Conservation (phyloP, 192 early-diverging fungal genomes). For the Podila epigama region DNA sequence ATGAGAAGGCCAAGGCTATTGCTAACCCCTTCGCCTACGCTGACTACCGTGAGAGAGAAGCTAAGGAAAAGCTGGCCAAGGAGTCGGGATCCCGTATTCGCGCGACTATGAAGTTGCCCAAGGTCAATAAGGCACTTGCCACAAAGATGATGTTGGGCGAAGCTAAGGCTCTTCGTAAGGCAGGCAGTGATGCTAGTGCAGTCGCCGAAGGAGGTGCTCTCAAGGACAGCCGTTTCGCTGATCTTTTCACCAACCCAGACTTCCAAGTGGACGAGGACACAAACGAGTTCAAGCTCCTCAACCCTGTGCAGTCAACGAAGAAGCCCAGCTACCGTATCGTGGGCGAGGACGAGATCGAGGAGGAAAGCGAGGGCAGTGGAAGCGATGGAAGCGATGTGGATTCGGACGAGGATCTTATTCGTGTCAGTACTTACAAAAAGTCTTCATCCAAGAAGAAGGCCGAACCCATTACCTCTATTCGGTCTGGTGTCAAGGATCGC, state of each 20-base stretch:
- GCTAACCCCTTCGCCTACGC: constrained; percentile 97
- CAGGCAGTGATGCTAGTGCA: constrained; percentile 24
- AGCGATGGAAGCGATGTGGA: constrained; percentile 51
- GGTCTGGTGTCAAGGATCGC: constrained; percentile 49
- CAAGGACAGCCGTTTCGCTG: constrained; percentile 86
- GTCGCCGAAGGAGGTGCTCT: constrained; percentile 62
- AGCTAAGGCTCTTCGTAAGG: constrained; percentile 52
- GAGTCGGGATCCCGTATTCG: constrained; percentile 88
- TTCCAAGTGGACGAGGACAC: constrained; percentile 88
- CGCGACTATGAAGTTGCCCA: constrained; percentile 85
- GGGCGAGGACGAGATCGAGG: constrained; percentile 44
- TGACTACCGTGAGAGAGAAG: constrained; percentile 81
- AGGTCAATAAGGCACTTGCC: constrained; percentile 92
- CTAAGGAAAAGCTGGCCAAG: constrained; percentile 85
- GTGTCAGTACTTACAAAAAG: constrained; percentile 23
- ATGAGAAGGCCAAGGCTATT: constrained; percentile 95
- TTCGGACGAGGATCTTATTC: constrained; percentile 48
- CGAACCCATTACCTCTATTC: constrained; percentile 45
- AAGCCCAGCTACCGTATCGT: constrained; percentile 50
- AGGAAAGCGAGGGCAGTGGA: constrained; percentile 29
- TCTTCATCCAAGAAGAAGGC: constrained; percentile 38
- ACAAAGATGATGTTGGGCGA: constrained; percentile 58
- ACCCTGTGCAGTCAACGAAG: constrained; percentile 53
- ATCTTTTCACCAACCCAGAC: constrained; percentile 89
- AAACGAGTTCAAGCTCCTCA: constrained; percentile 81